phyloP scores from a whole-genome alignment of 192 early-diverging fungal species.

The Backusella liffmaniae region DNA sequence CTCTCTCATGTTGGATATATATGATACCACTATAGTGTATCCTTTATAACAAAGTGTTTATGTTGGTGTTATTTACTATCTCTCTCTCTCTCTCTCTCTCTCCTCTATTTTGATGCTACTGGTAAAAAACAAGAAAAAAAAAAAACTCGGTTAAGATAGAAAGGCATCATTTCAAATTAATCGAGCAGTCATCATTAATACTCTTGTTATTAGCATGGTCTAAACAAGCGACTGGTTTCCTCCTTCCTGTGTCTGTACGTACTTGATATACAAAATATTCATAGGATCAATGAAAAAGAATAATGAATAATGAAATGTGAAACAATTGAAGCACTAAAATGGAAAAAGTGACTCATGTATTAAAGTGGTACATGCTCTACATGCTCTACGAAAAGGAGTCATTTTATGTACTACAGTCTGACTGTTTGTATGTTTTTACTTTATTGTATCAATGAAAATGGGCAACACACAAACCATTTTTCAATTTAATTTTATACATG shows the following conservation, averaged over 20 bases:
- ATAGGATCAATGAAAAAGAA: neutral
- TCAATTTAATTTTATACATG: too few relatives aligned
- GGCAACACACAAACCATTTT: too few relatives aligned
- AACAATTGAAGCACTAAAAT: neutral
- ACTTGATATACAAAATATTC: neutral
- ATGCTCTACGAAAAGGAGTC: neutral
- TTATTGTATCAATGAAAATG: too few relatives aligned
- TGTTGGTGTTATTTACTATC: neutral
- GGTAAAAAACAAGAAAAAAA: too few relatives aligned
- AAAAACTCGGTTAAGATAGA: neutral
- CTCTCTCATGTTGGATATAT: too few relatives aligned
- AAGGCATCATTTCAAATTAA: neutral
- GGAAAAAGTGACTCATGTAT: slow-evolving; percentile 1
- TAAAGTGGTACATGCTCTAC: neutral
- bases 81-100: neutral
- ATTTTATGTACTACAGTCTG: neutral
- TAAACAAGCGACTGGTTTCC: neutral
- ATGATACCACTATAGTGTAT: too few relatives aligned
- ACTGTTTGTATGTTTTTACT: neutral
- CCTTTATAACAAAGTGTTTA: too few relatives aligned
- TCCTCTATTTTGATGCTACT: neutral
- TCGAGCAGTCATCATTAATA: neutral
- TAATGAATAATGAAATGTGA: neutral
- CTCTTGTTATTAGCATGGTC: neutral
- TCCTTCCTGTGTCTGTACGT: neutral